Conservation (phyloP, 108 stramenopile genomes). For the Conticribra guillardii region DNA sequence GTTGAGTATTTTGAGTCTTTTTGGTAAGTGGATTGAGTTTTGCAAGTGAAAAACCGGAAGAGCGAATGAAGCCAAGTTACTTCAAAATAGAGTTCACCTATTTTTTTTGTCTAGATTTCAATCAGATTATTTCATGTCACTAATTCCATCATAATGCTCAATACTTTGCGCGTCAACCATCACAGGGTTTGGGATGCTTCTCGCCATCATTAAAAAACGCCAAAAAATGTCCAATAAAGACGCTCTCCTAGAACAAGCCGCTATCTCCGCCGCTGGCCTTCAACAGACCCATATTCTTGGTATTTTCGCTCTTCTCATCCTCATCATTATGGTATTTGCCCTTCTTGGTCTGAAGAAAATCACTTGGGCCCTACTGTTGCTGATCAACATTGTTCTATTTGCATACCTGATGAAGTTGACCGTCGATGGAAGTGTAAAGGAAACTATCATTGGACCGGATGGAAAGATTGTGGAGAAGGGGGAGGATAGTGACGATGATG, state of each 20-base stretch:
- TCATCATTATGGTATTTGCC: constrained; percentile 77
- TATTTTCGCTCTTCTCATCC: constrained; percentile 65
- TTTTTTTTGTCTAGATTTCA: background rate
- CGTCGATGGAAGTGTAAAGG: constrained; percentile 69
- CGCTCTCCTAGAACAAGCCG: constrained; percentile 84
- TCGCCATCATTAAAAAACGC: constrained; percentile 69
- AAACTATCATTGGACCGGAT: constrained; percentile 83
- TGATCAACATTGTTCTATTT: constrained; percentile 79
- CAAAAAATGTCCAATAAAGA: constrained; percentile 88
- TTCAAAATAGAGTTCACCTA: too few species aligned
- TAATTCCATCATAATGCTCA: too few species aligned
- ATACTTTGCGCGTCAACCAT: too few species aligned
- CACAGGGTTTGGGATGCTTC: constrained; percentile 66
- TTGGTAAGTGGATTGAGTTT: constrained; percentile 73
- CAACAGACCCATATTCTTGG: constrained; percentile 83
- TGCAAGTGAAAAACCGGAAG: too few species aligned
- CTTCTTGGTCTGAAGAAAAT: constrained; percentile 78
- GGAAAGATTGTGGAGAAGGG: constrained; percentile 52
- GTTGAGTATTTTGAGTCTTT: constrained; percentile 66
- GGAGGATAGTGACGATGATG: constrained; percentile 37
- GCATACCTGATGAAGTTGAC: constrained; percentile 89
- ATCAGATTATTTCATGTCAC: too few species aligned
- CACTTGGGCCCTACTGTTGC: constrained; percentile 76
- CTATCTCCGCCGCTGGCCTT: constrained; percentile 80
- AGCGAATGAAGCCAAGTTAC: too few species aligned